phyloP scores from a whole-genome alignment of 139 green algal genomes.

The Astrephomene gubernaculifera region DNA sequence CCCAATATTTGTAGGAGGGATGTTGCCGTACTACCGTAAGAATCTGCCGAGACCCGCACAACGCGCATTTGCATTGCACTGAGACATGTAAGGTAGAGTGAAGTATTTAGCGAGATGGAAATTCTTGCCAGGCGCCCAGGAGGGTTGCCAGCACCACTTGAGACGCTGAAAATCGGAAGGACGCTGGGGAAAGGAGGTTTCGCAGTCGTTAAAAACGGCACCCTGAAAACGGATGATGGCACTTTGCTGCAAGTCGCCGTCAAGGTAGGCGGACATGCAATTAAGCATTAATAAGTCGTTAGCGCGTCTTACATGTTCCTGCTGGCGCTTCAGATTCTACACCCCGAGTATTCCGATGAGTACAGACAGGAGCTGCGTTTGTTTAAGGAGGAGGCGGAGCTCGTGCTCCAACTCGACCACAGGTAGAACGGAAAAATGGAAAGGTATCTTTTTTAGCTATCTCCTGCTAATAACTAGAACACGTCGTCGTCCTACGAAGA shows the following conservation, averaged over 20 bases:
- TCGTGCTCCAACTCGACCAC: slow-evolving; percentile 19
- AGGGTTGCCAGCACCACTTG: not conserved
- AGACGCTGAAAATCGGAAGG: slow-evolving; percentile 9
- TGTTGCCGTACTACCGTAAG: too few species aligned
- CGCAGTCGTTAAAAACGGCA: not conserved
- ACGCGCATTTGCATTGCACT: too few species aligned
- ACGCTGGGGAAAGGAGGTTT: not conserved
- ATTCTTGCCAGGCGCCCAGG: not conserved
- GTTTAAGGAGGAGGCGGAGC: slow-evolving; percentile 6
- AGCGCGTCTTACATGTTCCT: too few species aligned
- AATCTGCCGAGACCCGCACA: not conserved
- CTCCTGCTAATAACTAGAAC: too few species aligned
- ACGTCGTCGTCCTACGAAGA: too few species aligned
- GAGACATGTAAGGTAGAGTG: too few species aligned
- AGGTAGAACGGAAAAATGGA: too few species aligned
- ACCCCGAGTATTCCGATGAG: slow-evolving; percentile 2
- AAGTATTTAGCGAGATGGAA: too few species aligned
- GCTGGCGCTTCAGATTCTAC: not conserved
- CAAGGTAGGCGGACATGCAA: too few species aligned
- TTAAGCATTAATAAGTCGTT: too few species aligned
- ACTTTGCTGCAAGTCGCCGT: not conserved
- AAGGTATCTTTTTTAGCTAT: too few species aligned
- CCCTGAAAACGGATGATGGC: not conserved
- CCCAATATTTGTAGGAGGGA: too few species aligned
- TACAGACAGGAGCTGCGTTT: slow-evolving; percentile 17